Base-by-base conservation (phyloP, 164 flowering plant genomes). In the Vitis rupestris region DNA sequence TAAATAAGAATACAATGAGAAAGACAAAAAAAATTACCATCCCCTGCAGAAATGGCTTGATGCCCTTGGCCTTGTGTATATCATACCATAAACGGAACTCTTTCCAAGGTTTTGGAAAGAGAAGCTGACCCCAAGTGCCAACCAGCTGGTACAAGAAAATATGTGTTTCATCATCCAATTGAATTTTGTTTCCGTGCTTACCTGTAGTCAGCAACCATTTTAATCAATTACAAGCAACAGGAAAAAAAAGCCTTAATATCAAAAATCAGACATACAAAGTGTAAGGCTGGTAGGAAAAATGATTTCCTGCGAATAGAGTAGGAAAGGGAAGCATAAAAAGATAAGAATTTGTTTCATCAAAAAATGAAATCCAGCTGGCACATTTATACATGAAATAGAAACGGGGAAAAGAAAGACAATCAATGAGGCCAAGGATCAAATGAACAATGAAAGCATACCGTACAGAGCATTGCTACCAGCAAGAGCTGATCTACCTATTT, bases 91-190 rank as follows among this genome's bases (percentile, higher is more conserved):
- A 65, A 59, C 99, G 92, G 67, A 95, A 93, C 82, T 95, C 98
- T 79, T 91, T 95, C 99, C 99, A 93, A n/a, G 93, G 98, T 74
- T 77, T 91, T 27, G 98, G 99, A 68, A 95, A 95, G 68, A 95
- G 91, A 81, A 95, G 93, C 84, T 95, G 99, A 57, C 99, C 99
- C 99, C 99, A 95, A 15, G 99, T 95, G 59, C 99, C 98, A 76
- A 95, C 99, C 75, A 95, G 72, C 81, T 88, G 98, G 72, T 95
- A 93, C 78, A 95, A 84, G 84, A 95, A 95, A 75, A 93, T 76
- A 3, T 75, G 79, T 49, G 84, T 86, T 61, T 62, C 86, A 74
- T 68, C 66, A 59, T 87, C 88, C 75, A 95, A 63, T 10, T 86
- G 82, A 74, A 95, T 67, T 75, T 95, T 95, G 80, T 93, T 93